Percentiles rank a stretch among this genome's conserved stretches.
These are phyloP conservation scores for Dendrothele bispora DNA, from an alignment of 768 basidiomycete genomes.

Conservation along the genomic window DNA sequence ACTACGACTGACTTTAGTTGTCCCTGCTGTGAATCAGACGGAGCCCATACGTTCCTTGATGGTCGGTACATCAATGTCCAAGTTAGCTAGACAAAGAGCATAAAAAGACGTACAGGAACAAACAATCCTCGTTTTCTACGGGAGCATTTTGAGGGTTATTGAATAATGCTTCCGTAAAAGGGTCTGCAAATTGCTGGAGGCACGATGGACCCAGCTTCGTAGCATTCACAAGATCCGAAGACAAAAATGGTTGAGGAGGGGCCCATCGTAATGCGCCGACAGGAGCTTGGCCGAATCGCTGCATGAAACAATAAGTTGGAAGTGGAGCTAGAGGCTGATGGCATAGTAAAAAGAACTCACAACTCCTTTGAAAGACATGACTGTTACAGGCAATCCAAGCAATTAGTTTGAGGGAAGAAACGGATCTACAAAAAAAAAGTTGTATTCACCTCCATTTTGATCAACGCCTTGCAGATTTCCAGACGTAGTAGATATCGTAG, in stretches of 20 bases:
- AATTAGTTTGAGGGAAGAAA: too few relatives aligned
- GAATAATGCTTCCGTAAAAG: conserved; percentile 6
- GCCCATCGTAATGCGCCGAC: conserved; percentile 8
- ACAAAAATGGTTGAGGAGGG: conserved; percentile 10
- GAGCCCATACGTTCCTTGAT: conserved; percentile 3
- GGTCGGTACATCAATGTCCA: too few relatives aligned
- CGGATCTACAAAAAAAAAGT: neutral
- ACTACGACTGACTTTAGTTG: conserved; percentile 1
- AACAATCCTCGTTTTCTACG: conserved; percentile 12
- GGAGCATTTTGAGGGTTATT: conserved; percentile 11
- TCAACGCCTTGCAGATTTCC: conserved; percentile 9
- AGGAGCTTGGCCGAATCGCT: conserved; percentile 11
- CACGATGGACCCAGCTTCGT: conserved; percentile 9
- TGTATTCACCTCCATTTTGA: conserved; percentile 9
- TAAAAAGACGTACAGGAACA: conserved; percentile 5
- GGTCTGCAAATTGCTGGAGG: conserved; percentile 11
- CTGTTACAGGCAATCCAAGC: too few relatives aligned
- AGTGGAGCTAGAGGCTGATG: too few relatives aligned
- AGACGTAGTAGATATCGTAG: conserved; percentile 7
- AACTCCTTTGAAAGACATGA: conserved; percentile 12
- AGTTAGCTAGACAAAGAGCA: neutral
- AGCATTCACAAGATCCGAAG: conserved; percentile 3
- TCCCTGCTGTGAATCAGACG: neutral
- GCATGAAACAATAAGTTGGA: neutral
- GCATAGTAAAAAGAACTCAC: conserved; percentile 1